Percentiles rank a stretch among this genome's conserved stretches.
Conservation (phyloP, 192 early-diverging fungal species). For the Mortierella antarctica region DNA sequence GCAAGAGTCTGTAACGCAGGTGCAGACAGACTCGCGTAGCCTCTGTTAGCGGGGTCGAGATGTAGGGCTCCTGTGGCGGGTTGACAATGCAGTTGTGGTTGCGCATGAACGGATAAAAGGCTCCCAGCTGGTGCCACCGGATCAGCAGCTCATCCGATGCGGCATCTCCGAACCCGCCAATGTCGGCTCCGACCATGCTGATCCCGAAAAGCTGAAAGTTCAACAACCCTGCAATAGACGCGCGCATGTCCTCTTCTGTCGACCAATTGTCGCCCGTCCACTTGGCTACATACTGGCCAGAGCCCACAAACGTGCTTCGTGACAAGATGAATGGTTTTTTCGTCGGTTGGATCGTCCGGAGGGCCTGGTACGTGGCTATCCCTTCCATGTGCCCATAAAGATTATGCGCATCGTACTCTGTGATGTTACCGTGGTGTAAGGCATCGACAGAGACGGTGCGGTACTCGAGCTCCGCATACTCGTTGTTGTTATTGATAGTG, state of each 20-base stretch:
- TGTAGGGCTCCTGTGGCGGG: constrained; percentile 68
- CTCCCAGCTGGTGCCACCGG: constrained; percentile 70
- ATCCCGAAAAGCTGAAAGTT: constrained; percentile 78
- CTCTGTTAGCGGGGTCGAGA: constrained; percentile 59
- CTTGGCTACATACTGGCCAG: constrained; percentile 58
- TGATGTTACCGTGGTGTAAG: constrained; percentile 55
- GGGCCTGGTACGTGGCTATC: constrained; percentile 55
- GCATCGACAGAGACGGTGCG: constrained; percentile 41
- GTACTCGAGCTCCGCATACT: constrained; percentile 28
- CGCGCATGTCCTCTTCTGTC: constrained; percentile 59
- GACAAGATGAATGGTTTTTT: constrained; percentile 69
- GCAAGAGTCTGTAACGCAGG: constrained; percentile 67
- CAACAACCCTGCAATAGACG: constrained; percentile 68
- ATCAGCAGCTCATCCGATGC: constrained; percentile 69
- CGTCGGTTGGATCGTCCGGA: constrained; percentile 53
- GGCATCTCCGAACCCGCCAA: constrained; percentile 70
- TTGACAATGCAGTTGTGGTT: constrained; percentile 68
- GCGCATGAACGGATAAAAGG: constrained; percentile 71
- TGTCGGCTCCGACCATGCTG: constrained; percentile 73
- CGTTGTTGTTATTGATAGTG: constrained; percentile 46
- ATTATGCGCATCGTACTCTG: constrained; percentile 68
- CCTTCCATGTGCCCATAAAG: constrained; percentile 70
- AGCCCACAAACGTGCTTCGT: constrained; percentile 71
- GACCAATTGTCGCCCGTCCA: constrained; percentile 72
- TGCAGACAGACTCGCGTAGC: constrained; percentile 58